Evolutionary conservation across 1,139 yeast species (phyloP), one percentile per base, ranked within the genome.

Genomic region (Hyphopichia fennica): DNA sequence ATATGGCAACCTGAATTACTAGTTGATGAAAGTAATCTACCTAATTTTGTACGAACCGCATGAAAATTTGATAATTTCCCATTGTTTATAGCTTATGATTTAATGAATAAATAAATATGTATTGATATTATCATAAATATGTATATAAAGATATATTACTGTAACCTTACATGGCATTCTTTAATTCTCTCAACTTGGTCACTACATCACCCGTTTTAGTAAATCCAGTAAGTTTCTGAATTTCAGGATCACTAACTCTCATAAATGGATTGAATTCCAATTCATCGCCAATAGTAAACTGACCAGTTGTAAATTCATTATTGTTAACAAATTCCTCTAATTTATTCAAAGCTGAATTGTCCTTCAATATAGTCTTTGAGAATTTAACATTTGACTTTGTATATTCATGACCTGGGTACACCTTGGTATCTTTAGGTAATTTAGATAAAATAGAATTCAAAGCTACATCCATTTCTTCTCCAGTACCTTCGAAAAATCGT

Each of bases 371-470:
- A 1, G 82, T 77, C 45, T 75, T 71, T 9, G 95, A 87, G 60
- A 93, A 93, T 52, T 75, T 78, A 36, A 87, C 82, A 60, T 95
- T 93, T 30, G 88, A 74, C 50, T 75, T 77, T 13, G 99, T 95
- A 66, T 93, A 93, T 65, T 93, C 99, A 63, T 93, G 99, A 2
- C 99, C 99, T 0, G 97, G 95, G 57, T 82, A 87, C 3, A 91
- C 93, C 30, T 68, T 62, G 0, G 96, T 87, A 14, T 81, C 82
- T 29, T 72, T 65, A 1, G 96, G 95, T 43, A 89, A 72, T 35
- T 61, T 57, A 2, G 75, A 85, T 48, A 89, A 70, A 4, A 77
- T 65, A 20, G 67, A 62, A 51, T 81, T 82, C 55, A 93, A 71
- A 0, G 96, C 79, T 1, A 54, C 50, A 52, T 85, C 79, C 99